Percentiles rank a stretch among this genome's conserved stretches.
Evolutionary conservation across 176 grass and related monocot species (phyloP).

Genomic region (Aegilops speltoides): DNA sequence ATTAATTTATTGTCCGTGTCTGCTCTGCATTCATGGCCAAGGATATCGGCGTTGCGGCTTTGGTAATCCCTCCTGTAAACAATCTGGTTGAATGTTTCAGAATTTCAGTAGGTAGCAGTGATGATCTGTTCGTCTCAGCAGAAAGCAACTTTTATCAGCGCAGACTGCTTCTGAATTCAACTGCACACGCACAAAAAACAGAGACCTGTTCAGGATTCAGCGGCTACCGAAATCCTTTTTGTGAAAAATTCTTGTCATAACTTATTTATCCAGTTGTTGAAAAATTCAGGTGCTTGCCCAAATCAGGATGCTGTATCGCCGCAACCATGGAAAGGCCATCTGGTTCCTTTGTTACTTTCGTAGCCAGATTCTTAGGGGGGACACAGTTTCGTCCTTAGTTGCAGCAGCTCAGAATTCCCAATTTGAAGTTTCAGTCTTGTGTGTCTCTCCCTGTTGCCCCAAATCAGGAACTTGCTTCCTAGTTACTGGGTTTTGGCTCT

Average conservation of each 20-base stretch:
- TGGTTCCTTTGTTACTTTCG: not conserved
- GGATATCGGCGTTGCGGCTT: not conserved
- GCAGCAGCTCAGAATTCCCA: not conserved
- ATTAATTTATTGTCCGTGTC: not conserved
- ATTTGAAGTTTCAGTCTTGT: not conserved
- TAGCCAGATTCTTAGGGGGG: constrained; percentile 8
- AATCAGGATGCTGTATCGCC: not conserved
- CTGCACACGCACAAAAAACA: not conserved
- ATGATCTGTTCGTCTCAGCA: not conserved
- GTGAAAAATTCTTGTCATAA: not conserved
- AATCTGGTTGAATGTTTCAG: not conserved
- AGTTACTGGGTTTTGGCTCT: not conserved
- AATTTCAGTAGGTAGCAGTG: not conserved
- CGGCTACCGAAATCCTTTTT: not conserved
- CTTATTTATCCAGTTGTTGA: not conserved
- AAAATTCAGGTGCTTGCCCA: not conserved
- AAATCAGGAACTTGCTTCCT: constrained; percentile 20
- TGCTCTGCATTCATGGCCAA: constrained; percentile 12
- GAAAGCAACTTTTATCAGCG: not conserved
- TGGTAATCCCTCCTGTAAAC: not conserved
- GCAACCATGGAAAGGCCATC: not conserved
- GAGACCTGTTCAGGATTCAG: not conserved
- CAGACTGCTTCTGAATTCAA: not conserved
- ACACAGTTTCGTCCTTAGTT: not conserved
- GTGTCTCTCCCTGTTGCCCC: not conserved